phyloP scores from a whole-genome alignment of 1,284 basidiomycete genomes.

The Puccinia coronata region DNA sequence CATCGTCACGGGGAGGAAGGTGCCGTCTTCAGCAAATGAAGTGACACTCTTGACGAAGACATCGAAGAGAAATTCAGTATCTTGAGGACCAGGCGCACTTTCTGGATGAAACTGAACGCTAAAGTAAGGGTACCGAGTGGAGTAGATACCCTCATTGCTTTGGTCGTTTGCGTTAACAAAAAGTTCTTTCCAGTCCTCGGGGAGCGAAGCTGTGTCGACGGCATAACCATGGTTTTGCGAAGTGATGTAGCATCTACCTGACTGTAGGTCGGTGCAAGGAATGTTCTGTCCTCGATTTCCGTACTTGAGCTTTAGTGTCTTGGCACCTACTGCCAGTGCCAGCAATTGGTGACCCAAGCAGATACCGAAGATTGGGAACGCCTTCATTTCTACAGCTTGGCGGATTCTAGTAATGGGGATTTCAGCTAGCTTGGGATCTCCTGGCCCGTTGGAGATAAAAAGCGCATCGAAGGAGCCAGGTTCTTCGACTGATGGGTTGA shows the following conservation, averaged over 20 bases:
- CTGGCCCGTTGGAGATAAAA: constrained; percentile 97
- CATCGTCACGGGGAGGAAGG: constrained; percentile 70
- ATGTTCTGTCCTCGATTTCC: constrained; percentile 99
- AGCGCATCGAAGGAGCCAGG: constrained; percentile 87
- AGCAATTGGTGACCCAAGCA: constrained; percentile 98
- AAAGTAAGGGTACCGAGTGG: constrained; percentile 79
- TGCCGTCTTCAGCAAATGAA: constrained; percentile 67
- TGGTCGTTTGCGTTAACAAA: constrained; percentile 97
- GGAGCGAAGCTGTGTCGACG: constrained; percentile 79
- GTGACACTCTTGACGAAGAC: constrained; percentile 88
- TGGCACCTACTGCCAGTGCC: constrained; percentile 88
- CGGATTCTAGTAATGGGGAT: constrained; percentile 73
- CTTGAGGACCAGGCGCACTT: constrained; percentile 94
- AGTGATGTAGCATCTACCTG: constrained; percentile 97
- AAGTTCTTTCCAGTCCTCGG: constrained; percentile 84
- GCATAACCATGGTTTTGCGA: constrained; percentile 99
- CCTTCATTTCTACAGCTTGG: constrained; percentile 71
- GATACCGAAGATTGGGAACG: constrained; percentile 94
- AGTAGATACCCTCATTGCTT: constrained; percentile 95
- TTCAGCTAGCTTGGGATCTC: constrained; percentile 82
- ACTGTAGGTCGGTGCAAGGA: constrained; percentile 90
- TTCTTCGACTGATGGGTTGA: constrained; percentile 63
- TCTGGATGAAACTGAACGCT: constrained; percentile 99
- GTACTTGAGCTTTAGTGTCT: constrained; percentile 98
- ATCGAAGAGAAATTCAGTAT: constrained; percentile 98